Evolutionary conservation across 352 stramenopile species (phyloP), one percentile per base, ranked within the genome.

Genomic region (Pseudoperonospora humuli): DNA sequence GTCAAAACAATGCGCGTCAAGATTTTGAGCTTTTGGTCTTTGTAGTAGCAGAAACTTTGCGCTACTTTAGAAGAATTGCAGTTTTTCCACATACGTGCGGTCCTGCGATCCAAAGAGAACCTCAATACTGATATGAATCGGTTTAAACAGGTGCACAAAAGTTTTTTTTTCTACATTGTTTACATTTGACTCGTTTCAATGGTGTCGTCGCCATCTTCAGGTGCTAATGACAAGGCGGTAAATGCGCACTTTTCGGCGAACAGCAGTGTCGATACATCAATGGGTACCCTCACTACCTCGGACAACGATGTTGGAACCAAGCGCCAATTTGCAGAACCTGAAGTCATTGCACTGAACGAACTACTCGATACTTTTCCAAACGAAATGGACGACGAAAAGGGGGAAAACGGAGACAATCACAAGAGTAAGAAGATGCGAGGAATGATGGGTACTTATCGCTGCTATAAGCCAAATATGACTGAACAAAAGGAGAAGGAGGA

Each of bases 321-420:
- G 45, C 47, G 42, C n/a, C 45, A 54, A 10, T 45, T 59, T 6
- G 26, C 66, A 1, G 75, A 87, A 27, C 72, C 66, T 1, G 73
- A 87, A 51, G 75, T 83, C 20, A 68, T 67, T 11, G 72, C 71
- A 17, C 66, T 86, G 39, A 80, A 77, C 19, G 75, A 84, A 50
- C 47, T 87, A 39, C 57, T 85, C 32, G 74, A 70, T 25, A 79
- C 65, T 31, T 79, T 87, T 54, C 39, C 56, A 0, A 64, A 37
- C 42, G 73, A 85, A 40, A 71, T 83, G 35, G 71, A 84, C 52
- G 74, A 80, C n/a, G 37, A 39, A 27, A 29, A 54, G 23, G 32
- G 46, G 10, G 33, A 61, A n/a, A 28, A 28, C n/a, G 39, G 17
- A 0, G 10, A 46, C 23, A 38, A 21, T 3, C 17, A 38, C 15